Evolutionary conservation across 768 basidiomycete species (phyloP).

Genomic region (Panaeolus cyanescens): DNA sequence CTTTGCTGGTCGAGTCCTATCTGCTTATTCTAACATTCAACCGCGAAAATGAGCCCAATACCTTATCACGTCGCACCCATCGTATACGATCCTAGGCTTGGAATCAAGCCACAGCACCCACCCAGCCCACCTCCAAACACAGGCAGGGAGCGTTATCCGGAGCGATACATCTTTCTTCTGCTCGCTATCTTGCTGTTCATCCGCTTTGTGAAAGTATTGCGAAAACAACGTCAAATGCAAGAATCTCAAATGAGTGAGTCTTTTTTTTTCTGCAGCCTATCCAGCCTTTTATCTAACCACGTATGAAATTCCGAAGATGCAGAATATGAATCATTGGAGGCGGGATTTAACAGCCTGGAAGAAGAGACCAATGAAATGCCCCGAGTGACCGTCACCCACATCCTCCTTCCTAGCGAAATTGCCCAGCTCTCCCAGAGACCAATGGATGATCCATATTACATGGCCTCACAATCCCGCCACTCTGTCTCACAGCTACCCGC

Average conservation of each 20-base stretch:
- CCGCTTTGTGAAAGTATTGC: background rate
- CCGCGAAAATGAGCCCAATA: background rate
- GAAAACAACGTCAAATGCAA: background rate
- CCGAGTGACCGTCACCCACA: background rate
- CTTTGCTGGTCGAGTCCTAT: background rate
- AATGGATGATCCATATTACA: background rate
- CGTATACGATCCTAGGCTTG: background rate
- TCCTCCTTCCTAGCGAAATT: background rate
- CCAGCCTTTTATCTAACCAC: background rate
- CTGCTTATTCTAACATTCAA: background rate
- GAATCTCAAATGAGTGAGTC: background rate
- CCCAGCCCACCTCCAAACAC: background rate
- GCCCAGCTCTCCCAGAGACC: background rate
- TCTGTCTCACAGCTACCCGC: background rate
- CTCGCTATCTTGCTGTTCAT: background rate
- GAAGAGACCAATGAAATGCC: background rate
- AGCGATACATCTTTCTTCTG: background rate
- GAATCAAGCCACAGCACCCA: background rate
- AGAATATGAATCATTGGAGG: background rate
- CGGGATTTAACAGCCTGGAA: background rate
- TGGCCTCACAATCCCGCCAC: background rate
- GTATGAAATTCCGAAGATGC: background rate
- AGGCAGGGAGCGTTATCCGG: background rate
- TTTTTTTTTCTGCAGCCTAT: background rate
- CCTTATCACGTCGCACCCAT: background rate